Evolutionary conservation across 164 flowering plant species (phyloP).

Genomic region (Vitis vinifera): DNA sequence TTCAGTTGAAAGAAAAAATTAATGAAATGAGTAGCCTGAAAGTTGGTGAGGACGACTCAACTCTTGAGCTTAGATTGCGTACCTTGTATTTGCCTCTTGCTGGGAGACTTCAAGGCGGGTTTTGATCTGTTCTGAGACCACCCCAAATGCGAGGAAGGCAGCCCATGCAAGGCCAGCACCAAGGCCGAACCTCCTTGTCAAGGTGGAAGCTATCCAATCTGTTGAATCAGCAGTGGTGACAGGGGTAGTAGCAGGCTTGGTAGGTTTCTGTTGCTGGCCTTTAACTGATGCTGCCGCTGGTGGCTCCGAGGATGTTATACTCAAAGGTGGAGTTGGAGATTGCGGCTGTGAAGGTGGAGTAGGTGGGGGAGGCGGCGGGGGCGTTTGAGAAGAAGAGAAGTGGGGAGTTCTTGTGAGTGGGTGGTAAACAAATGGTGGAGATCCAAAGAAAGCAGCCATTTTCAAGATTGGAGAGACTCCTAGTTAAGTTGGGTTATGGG

Average conservation of each 20-base stretch:
- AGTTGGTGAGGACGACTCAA: too few relatives aligned
- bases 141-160: slow-evolving; percentile 76
- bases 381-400: slow-evolving; percentile 40
- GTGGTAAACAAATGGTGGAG: slow-evolving; percentile 49
- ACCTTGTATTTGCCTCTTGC: slow-evolving; percentile 74
- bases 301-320: slow-evolving; percentile 27
- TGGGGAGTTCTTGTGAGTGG: slow-evolving; percentile 40
- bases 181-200: slow-evolving; percentile 82
- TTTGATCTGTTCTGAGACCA: slow-evolving; percentile 83
- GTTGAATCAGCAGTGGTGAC: slow-evolving; percentile 52
- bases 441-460: slow-evolving; percentile 61
- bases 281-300: slow-evolving; percentile 22
- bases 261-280: slow-evolving; percentile 24
- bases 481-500: not conserved
- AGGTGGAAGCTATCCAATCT: slow-evolving; percentile 83
- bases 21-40: too few relatives aligned
- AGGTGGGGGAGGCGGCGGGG: slow-evolving; percentile 23
- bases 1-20: too few relatives aligned
- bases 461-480: not conserved
- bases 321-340: slow-evolving; percentile 25
- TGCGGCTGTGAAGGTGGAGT: slow-evolving; percentile 26
- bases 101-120: slow-evolving; percentile 80
- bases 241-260: slow-evolving; percentile 2
- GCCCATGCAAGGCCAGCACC: slow-evolving; percentile 98
- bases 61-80: not conserved